A percentile compares a stretch with the other conserved stretches of the same genome.
These are phyloP conservation scores for Dendrothele bispora DNA, from an alignment of 768 basidiomycete genomes.

Conservation along the genomic window DNA sequence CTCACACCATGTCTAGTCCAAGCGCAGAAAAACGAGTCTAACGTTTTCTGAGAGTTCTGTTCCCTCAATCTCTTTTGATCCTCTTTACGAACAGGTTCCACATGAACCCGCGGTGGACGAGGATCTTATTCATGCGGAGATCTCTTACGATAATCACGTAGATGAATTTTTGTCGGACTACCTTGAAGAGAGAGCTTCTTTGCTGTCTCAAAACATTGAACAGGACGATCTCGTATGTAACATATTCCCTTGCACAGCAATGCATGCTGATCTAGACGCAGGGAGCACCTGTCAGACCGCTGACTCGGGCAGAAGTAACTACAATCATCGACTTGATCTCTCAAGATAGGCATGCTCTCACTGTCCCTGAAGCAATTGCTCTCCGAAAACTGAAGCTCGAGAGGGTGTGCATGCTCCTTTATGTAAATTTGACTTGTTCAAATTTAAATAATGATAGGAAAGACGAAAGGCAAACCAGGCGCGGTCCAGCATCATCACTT, in stretches of 20 bases:
- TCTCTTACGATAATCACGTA: conserved; percentile 1
- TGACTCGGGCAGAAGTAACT: conserved; percentile 41
- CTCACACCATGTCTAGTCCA: no score
- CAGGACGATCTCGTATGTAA: conserved; percentile 7
- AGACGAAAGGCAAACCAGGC: conserved; percentile 23
- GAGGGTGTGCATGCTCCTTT: conserved; percentile 28
- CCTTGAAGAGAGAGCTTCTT: neutral
- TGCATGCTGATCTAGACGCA: conserved; percentile 15
- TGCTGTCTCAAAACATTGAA: neutral
- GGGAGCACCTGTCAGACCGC: conserved; percentile 67
- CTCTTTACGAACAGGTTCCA: conserved; percentile 2
- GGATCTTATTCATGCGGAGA: neutral
- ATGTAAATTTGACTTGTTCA: neutral
- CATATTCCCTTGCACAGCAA: neutral
- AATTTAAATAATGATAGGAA: conserved; percentile 25
- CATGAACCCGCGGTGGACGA: neutral
- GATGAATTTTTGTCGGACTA: neutral
- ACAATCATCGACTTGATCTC: conserved; percentile 28
- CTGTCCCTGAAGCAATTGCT: conserved; percentile 31
- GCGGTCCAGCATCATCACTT: conserved; percentile 15
- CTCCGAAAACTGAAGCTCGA: conserved; percentile 47
- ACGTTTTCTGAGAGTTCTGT: neutral
- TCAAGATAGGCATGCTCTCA: conserved; percentile 11
- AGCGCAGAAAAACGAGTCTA: conserved; percentile 6
- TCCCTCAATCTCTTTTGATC: neutral